Percentiles rank a stretch among this genome's conserved stretches.
Conservation (phyloP, 1,139 yeast genomes). For the Zhuliangozyma blackwelliae region DNA sequence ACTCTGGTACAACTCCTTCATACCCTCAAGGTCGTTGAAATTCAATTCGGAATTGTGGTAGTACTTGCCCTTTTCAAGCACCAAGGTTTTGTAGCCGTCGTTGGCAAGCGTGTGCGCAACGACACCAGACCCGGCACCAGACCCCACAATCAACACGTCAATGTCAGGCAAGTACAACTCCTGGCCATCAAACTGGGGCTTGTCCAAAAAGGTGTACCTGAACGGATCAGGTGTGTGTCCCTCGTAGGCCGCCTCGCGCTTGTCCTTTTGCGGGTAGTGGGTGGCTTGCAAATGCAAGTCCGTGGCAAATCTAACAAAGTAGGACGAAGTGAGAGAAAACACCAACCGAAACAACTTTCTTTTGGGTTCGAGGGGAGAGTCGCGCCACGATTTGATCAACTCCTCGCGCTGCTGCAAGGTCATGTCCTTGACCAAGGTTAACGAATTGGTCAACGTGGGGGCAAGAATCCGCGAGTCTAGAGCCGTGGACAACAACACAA, state of each 20-base stretch:
- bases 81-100: conserved; percentile 43
- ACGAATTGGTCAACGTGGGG: conserved; percentile 32
- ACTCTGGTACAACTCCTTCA: conserved; percentile 35
- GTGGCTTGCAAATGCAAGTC: conserved; percentile 33
- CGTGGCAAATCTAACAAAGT: conserved; percentile 23
- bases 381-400: conserved; percentile 34
- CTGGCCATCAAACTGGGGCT: conserved; percentile 26
- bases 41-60: conserved; percentile 32
- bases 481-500: conserved; percentile 21
- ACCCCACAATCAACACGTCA: conserved; percentile 50
- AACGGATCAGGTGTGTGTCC: conserved; percentile 22
- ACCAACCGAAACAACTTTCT: conserved; percentile 28
- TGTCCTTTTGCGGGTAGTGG: conserved; percentile 33
- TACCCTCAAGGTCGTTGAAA: conserved; percentile 39
- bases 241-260: conserved; percentile 27
- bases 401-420: conserved; percentile 23
- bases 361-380: conserved; percentile 28
- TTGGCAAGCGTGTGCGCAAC: conserved; percentile 47
- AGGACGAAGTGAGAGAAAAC: conserved; percentile 18
- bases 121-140: conserved; percentile 60
- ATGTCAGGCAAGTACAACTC: conserved; percentile 35
- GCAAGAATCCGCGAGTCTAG: conserved; percentile 33
- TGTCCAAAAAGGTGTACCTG: conserved; percentile 27
- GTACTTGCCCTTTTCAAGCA: conserved; percentile 53
- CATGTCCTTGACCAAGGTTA: conserved; percentile 38